phyloP scores from a whole-genome alignment of 2,329 filamentous ascomycete genomes.

The Eutypa lata region DNA sequence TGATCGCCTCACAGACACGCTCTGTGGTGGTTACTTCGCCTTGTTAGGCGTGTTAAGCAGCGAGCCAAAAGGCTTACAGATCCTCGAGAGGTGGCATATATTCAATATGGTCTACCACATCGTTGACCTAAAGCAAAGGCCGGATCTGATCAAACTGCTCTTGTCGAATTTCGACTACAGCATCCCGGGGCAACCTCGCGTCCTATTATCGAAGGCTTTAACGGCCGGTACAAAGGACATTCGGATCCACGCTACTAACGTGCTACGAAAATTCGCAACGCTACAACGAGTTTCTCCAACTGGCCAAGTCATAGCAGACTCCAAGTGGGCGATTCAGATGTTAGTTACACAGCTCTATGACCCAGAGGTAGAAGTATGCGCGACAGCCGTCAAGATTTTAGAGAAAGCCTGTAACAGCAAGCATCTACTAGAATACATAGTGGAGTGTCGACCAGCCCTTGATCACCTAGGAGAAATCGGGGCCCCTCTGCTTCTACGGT shows the following conservation, averaged over 20 bases:
- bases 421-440: slow-evolving; percentile 88
- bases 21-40: slow-evolving; percentile 90
- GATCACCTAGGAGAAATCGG: slow-evolving; percentile 97
- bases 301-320: slow-evolving; percentile 56
- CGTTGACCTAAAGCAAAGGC: slow-evolving; percentile 83
- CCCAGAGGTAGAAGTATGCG: slow-evolving; percentile 93
- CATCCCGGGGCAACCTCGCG: slow-evolving; percentile 81
- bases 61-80: slow-evolving; percentile 76
- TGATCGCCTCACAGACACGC: slow-evolving; percentile 78
- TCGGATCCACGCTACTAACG: slow-evolving; percentile 83
- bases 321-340: slow-evolving; percentile 93
- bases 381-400: slow-evolving; percentile 92
- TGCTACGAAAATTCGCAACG: slow-evolving; percentile 82
- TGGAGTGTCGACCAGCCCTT: slow-evolving; percentile 89
- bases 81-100: slow-evolving; percentile 95
- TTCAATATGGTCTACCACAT: slow-evolving; percentile 99
- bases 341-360: slow-evolving; percentile 99
- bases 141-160: slow-evolving; percentile 85
- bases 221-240: slow-evolving; percentile 90
- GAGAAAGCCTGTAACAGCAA: slow-evolving; percentile 97
- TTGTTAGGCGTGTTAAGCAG: slow-evolving; percentile 86
- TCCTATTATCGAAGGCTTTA: slow-evolving; percentile 89
- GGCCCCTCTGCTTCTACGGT: slow-evolving; percentile 85
- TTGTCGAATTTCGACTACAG: slow-evolving; percentile 91
- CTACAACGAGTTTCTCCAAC: slow-evolving; percentile 39